Conservation (phyloP, 176 grass and related monocot genomes). For the Eragrostis nindensis region DNA sequence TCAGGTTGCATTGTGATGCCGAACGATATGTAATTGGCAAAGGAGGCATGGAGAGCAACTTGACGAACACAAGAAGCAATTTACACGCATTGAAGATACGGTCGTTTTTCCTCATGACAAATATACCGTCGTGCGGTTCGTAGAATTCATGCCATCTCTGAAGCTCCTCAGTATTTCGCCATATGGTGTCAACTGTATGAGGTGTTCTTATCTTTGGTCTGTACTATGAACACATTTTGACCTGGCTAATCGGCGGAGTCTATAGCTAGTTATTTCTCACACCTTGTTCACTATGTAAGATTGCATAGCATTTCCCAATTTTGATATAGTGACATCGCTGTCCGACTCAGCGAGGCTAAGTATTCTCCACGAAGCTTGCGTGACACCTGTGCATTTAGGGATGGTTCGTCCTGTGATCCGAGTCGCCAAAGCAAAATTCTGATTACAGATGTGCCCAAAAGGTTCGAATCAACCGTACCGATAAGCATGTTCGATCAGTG, state of each 20-base stretch:
- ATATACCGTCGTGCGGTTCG: neutral
- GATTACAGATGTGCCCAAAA: constrained; percentile 25
- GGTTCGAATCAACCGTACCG: constrained; percentile 11
- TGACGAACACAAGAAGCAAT: neutral
- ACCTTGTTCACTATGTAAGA: neutral
- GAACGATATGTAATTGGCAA: neutral
- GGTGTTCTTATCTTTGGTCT: neutral
- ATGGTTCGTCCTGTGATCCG: neutral
- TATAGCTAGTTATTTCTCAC: neutral
- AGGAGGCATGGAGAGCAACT: constrained; percentile 1
- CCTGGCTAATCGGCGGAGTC: neutral
- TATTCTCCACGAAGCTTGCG: neutral
- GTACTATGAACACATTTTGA: neutral
- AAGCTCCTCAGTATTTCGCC: neutral
- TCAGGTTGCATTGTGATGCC: constrained; percentile 61
- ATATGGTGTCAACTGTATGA: neutral
- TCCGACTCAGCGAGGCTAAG: constrained; percentile 13
- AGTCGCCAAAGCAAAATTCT: constrained; percentile 35
- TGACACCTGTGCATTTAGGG: neutral
- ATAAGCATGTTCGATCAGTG: neutral
- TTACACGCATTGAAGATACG: neutral
- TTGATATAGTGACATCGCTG: neutral
- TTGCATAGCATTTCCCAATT: constrained; percentile 5
- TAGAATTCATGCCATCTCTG: neutral
- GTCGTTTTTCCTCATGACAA: too few relatives aligned